These are phyloP conservation scores for Xylariaceae sp. DNA, from an alignment of 2,329 filamentous ascomycete species.

Conservation along the genomic window DNA sequence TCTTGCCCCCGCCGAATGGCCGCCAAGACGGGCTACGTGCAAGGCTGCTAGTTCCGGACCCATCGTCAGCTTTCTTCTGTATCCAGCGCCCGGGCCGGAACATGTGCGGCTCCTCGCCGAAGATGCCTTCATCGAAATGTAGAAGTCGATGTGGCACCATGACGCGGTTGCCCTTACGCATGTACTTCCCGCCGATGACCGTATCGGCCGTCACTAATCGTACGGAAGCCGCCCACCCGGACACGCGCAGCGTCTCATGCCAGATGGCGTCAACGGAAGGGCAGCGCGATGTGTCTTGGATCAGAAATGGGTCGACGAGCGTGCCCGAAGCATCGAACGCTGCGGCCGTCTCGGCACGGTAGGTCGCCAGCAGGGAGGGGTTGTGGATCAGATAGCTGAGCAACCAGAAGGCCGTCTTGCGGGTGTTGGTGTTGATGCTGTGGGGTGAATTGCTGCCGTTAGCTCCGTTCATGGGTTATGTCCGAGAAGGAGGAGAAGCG, in stretches of 20 bases:
- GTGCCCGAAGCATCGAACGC: constrained; percentile 27
- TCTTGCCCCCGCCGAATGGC: constrained; percentile 42
- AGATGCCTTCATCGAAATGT: constrained; percentile 36
- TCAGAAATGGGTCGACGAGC: constrained; percentile 42
- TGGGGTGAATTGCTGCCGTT: background rate
- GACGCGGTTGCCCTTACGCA: constrained; percentile 37
- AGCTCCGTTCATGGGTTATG: background rate
- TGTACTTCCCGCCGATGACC: constrained; percentile 37
- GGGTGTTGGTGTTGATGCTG: constrained; percentile 41
- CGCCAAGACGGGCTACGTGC: constrained; percentile 26
- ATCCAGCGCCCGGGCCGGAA: constrained; percentile 28
- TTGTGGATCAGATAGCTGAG: constrained; percentile 33
- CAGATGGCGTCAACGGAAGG: constrained; percentile 36
- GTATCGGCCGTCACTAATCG: constrained; percentile 33
- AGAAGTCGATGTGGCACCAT: constrained; percentile 39
- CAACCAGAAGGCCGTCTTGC: constrained; percentile 40
- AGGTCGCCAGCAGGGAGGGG: constrained; percentile 25
- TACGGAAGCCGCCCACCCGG: constrained; percentile 34
- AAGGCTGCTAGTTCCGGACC: constrained; percentile 8
- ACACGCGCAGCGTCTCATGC: constrained; percentile 38
- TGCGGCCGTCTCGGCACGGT: constrained; percentile 33
- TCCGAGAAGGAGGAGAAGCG: background rate
- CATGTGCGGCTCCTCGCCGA: constrained; percentile 17
- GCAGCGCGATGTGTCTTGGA: constrained; percentile 37
- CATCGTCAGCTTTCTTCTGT: background rate